Evolutionary conservation across 2,329 filamentous ascomycete species (phyloP), one percentile per base, ranked within the genome.

Genomic region (Cladosporium halotolerans): DNA sequence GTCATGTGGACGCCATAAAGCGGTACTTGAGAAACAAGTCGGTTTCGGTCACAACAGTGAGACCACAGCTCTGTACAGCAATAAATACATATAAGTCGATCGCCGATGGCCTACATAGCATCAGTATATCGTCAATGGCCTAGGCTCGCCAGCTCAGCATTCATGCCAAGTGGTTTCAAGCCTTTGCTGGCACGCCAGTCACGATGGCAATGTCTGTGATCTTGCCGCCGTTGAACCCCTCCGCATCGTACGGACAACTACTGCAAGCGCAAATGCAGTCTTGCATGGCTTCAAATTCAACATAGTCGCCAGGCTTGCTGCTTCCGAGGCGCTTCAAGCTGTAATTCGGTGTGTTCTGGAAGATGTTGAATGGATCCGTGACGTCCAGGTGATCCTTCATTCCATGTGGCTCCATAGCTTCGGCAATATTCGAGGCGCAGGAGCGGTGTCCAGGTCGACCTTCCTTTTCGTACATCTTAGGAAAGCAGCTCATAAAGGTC

Each of bases 401-500:
- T 7, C 70, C 70, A 46, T 62, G 66, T 7, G 60, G 57, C 48
- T 59, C 46, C 68, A 72, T 70, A 11, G 63, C 70, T 54, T 71
- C 69, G 2, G 66, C 66, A 41, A 72, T 67, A 55, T 72, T 72
- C 48, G 61, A 56, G 11, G 69, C 68, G 51, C 70, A 73, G 47
- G 61, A 67, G 11, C 70, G 56, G 57, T 73, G 70, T n/a, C 60
- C 61, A 11, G 59, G 46, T 13, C 67, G 45, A 14, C 68, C 68
- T 34, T 59, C 55, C 48, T 67, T 65, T 28, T 57, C 57, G 53
- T 72, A 72, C 49, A 72, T 61, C 32, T 66, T 62, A 2, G 70
- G 70, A 53, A 67, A 70, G 57, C 70, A 73, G 9, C 66, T 66
- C 68, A 72, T 72, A 63, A 68, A 70, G 1, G 66, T 70, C 67